Base-by-base conservation (phyloP, 768 basidiomycete species). In the Neoboletus magnificus region DNA sequence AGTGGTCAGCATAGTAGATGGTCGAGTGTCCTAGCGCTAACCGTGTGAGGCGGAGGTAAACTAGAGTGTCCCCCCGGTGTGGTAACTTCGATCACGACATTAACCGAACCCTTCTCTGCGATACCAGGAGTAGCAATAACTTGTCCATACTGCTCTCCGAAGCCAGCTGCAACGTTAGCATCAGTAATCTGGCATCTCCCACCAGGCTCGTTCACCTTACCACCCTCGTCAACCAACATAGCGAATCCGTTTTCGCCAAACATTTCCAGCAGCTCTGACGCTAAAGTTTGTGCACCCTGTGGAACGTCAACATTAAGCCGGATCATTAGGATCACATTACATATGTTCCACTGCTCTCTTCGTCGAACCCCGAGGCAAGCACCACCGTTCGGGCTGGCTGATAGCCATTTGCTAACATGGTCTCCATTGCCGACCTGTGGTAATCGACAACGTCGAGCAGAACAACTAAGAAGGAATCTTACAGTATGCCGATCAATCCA, bases 191-290 rank as follows among this genome's bases (percentile, higher is more conserved):
- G 5, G 16, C 27, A 18, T 46, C 32, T 27, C n/a, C 42, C 13
- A 42, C n/a, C 3, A 36, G 15, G 44, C 56, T 37, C 8, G 12
- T 35, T 42, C 33, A 27, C 68, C 75, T 63, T 68, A 85, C 91
- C 82, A 33, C 94, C 93, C 76, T 98, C 95, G 65, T 98, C 95
- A 33, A 98, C 77, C 43, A 97, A 69, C 66, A 96, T 77, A 0
- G 89, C 83, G 65, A 92, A 84, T 5, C 82, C 80, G 63, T 92
- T 71, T 56, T 80, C 67, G 35, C 93, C 93, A 65, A 90, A 95
- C 16, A 75, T 77, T 3, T 77, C 61, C 45, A 82, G 67, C 30
- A 97, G 71, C 43, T 73, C 73, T 12, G 72, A 63, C 0, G 76
- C 74, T 40, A 89, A 73, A 4, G 65, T 63, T 25, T 68, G 69